Conservation (phyloP, 306 rosid genomes). For the Dryas octopetala region DNA sequence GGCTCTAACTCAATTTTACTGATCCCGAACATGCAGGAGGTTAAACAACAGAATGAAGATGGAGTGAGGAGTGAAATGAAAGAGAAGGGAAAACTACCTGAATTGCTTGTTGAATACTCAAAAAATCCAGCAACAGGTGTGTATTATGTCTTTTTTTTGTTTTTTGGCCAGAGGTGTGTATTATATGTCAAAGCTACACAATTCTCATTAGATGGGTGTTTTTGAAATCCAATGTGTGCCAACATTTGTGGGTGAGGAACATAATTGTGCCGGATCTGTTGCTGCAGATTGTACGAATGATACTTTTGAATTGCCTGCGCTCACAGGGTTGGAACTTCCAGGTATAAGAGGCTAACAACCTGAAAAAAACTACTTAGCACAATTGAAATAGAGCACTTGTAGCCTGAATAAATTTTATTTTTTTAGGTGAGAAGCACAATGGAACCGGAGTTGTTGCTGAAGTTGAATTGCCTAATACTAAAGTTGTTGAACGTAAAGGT, state of each 20-base stretch:
- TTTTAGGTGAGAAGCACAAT: constrained; percentile 8
- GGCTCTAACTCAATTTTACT: not conserved
- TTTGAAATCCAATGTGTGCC: not conserved
- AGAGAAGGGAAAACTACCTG: constrained; percentile 6
- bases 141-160: not conserved
- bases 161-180: not conserved
- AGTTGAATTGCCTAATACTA: not conserved
- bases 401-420: not conserved
- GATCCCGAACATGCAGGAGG: not conserved
- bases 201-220: not conserved
- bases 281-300: not conserved
- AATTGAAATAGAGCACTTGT: not conserved
- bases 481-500: constrained; percentile 1
- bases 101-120: not conserved
- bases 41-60: constrained; percentile 5
- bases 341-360: constrained; percentile 3
- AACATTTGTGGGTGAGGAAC: constrained; percentile 2
- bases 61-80: not conserved
- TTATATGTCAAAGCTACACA: not conserved
- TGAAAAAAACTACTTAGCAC: not conserved
- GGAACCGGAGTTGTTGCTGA: constrained; percentile 12
- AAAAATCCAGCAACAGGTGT: constrained; percentile 9
- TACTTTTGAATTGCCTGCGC: not conserved
- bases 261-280: not conserved
- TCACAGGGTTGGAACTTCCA: not conserved